Evolutionary conservation across 768 basidiomycete genomes (phyloP).

Genomic region (Boletus huronensis): DNA sequence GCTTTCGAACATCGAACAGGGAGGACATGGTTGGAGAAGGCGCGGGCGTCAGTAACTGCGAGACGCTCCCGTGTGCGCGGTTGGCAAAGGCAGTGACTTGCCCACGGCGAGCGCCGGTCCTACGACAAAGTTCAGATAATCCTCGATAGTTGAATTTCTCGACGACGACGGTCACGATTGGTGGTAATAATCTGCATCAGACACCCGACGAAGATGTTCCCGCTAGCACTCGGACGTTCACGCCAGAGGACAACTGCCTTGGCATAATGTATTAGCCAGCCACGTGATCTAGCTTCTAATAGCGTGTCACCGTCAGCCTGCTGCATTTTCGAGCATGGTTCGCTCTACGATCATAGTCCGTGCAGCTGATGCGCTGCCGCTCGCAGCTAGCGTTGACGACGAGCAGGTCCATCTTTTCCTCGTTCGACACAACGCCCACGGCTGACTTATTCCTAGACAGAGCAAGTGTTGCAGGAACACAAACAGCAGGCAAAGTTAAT

Average conservation of each 20-base stretch:
- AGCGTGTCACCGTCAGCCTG: constrained; percentile 1
- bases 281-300: constrained; percentile 16
- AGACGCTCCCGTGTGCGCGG: not conserved
- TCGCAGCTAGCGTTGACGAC: constrained; percentile 96
- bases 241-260: too few species aligned
- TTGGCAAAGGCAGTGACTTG: not conserved
- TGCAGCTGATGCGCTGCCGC: constrained; percentile 81
- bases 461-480: constrained; percentile 91
- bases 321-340: constrained; percentile 53
- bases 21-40: constrained; percentile 30
- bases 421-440: not conserved
- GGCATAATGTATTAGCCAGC: not conserved
- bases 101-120: not conserved
- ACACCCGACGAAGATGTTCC: too few species aligned
- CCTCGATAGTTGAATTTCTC: not conserved
- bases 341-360: constrained; percentile 83
- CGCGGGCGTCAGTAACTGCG: too few species aligned
- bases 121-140: not conserved
- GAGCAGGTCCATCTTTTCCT: constrained; percentile 64
- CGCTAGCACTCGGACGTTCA: not conserved
- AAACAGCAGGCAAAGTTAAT: constrained; percentile 98
- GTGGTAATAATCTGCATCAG: not conserved
- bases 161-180: not conserved
- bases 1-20: constrained; percentile 67
- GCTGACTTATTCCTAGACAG: constrained; percentile 57